Conservation (phyloP, 768 basidiomycete species). For the Panaeolus cyanescens region DNA sequence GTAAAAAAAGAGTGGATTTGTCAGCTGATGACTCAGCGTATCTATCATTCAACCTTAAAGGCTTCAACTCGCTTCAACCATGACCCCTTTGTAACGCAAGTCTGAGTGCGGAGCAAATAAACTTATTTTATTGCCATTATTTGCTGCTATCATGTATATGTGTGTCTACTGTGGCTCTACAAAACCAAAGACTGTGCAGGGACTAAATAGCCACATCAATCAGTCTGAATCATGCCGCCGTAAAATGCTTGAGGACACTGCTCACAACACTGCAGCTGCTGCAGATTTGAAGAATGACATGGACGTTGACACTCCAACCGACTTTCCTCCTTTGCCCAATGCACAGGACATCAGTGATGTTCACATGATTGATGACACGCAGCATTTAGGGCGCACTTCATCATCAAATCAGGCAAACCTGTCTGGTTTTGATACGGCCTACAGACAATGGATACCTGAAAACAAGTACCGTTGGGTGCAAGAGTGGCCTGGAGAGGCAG, state of each 20-base stretch:
- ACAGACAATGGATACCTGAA: neutral
- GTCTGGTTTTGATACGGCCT: neutral
- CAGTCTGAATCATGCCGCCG: neutral
- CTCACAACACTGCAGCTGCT: too few species aligned
- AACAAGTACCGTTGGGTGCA: slow-evolving; percentile 6
- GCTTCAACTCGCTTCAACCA: too few species aligned
- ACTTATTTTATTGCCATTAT: neutral
- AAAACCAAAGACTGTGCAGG: neutral
- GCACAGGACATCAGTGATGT: too few species aligned
- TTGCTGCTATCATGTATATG: neutral
- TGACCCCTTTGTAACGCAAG: too few species aligned
- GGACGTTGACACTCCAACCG: too few species aligned
- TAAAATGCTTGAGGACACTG: neutral
- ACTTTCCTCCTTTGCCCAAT: too few species aligned
- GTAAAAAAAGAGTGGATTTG: too few species aligned
- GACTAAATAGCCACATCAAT: neutral
- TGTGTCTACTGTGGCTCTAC: neutral
- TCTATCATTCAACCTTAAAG: too few species aligned
- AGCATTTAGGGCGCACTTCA: neutral
- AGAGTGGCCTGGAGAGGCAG: neutral
- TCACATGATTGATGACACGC: too few species aligned
- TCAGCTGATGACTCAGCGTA: too few species aligned
- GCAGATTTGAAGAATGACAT: too few species aligned
- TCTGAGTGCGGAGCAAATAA: too few species aligned
- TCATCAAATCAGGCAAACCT: neutral